Evolutionary conservation across 2,329 filamentous ascomycete species (phyloP).

Genomic region (Fusarium anguioides): DNA sequence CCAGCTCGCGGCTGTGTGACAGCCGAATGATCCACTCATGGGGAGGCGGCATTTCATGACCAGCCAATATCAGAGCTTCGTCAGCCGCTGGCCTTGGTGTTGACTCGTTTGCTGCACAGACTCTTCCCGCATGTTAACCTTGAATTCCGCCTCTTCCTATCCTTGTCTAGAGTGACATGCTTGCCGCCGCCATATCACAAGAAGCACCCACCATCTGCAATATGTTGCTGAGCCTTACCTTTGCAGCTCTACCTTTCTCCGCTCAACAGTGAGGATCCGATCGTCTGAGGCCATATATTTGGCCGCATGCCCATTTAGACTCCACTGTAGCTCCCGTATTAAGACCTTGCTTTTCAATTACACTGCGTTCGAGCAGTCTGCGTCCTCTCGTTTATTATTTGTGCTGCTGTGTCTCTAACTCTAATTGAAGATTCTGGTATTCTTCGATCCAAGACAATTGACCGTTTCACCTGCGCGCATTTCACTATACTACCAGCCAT

Average conservation of each 20-base stretch:
- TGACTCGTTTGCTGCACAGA: constrained; percentile 33
- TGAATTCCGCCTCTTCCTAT: constrained; percentile 40
- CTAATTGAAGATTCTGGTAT: constrained; percentile 42
- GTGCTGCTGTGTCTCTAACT: constrained; percentile 11
- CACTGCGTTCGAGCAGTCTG: constrained; percentile 7
- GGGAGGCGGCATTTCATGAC: constrained; percentile 41
- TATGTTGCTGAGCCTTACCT: constrained; percentile 33
- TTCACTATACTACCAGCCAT: constrained; percentile 1
- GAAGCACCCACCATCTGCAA: constrained; percentile 32
- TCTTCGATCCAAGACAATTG: constrained; percentile 32
- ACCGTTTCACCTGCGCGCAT: constrained; percentile 5
- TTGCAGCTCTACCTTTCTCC: constrained; percentile 31
- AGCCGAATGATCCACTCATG: constrained; percentile 40
- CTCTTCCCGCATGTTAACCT: constrained; percentile 48
- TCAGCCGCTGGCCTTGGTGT: constrained; percentile 57
- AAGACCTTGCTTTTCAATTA: constrained; percentile 40
- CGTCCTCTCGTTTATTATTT: constrained; percentile 34
- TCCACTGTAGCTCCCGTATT: constrained; percentile 41
- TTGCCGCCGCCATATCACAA: constrained; percentile 43
- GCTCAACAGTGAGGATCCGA: constrained; percentile 33
- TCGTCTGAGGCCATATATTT: constrained; percentile 44
- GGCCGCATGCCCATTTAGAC: constrained; percentile 39
- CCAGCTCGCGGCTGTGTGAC: constrained; percentile 46
- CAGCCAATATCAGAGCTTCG: constrained; percentile 66
- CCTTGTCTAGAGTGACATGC: constrained; percentile 33